phyloP scores from a whole-genome alignment of 306 rosid species.

The Lathyrus oleraceus region DNA sequence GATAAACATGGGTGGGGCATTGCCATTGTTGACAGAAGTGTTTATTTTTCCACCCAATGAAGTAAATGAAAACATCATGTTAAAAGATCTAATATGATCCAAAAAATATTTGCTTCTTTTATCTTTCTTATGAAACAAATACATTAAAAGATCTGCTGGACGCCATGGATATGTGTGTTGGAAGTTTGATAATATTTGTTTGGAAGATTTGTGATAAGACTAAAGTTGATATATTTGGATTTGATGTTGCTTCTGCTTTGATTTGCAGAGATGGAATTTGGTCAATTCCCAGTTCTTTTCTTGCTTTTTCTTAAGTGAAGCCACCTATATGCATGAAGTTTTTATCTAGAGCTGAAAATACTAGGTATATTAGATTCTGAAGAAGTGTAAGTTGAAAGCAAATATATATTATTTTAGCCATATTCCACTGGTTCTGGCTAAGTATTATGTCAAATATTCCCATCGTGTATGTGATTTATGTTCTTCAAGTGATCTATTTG shows the following conservation, averaged over 20 bases:
- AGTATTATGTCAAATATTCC: too few species aligned
- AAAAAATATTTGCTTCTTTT: too few species aligned
- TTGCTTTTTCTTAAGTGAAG: constrained; percentile 40
- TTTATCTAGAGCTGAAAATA: constrained; percentile 34
- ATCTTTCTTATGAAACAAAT: too few species aligned
- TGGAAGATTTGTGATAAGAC: constrained; percentile 43
- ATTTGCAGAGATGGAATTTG: constrained; percentile 57
- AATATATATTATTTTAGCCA: constrained; percentile 4
- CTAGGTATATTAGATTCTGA: background rate
- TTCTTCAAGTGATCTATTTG: too few species aligned
- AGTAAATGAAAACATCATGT: too few species aligned
- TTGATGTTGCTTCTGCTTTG: constrained; percentile 52
- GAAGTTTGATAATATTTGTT: constrained; percentile 48
- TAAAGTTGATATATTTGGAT: constrained; percentile 41
- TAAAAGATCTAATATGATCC: too few species aligned
- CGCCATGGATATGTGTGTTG: constrained; percentile 54
- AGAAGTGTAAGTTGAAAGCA: background rate
- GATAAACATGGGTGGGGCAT: too few species aligned
- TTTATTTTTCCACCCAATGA: too few species aligned
- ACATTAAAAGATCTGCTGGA: too few species aligned
- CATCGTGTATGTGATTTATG: too few species aligned
- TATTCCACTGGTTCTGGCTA: too few species aligned
- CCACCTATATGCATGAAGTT: constrained; percentile 49
- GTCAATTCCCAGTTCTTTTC: constrained; percentile 49
- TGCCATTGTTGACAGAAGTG: too few species aligned